Base-by-base conservation (phyloP, 2,329 filamentous ascomycete species). In the Albifimbria verrucaria region DNA sequence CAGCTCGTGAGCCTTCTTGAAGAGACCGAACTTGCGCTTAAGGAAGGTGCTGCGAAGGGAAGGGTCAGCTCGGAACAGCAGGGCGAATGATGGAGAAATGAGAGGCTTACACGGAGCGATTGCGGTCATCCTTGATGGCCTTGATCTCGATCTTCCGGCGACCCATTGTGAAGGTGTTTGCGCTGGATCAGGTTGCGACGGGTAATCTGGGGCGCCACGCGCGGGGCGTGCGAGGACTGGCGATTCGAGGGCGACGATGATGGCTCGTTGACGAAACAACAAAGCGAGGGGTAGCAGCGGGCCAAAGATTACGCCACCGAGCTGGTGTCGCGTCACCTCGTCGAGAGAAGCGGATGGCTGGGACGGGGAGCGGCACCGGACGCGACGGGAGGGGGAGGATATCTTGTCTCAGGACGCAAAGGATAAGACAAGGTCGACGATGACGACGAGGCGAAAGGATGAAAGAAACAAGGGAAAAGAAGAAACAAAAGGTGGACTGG, bases 131-230 rank as follows among this genome's bases (percentile, higher is more conserved):
- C 76, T 96, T 97, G 81, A 97, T 97, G 64, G 93, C 91, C 77
- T 97, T 97, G 81, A 99, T 97, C 79, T 97, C 94, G 71, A 99
- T 99, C 85, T 99, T 99, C 82, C 94, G 87, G 74, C 94, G 88
- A 72, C 94, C 94, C 94, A 99, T 99, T 50, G 46, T 68, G 58
- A 60, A 49, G 53, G 49, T 28, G 49, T 52, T 41, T 42, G 53
- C 49, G 52, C 59, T 49, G 58, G 56, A 56, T 57, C 58, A 62
- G 48, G 53, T 61, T 53, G 57, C 57, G 57, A 39, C 32, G 32
- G 32, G 5, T 39, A n/a, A 39, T 39, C 12, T 39, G 18, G 58
- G 57, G 55, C 53, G 52, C 48, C 51, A 32, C 22, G 20, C 22
- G 44, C 20, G 3, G 42, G 22, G 36, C 20, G 28, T 49, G 50